Evolutionary conservation across 192 early-diverging fungal genomes (phyloP), one percentile per base, ranked within the genome.

Genomic region (Spizellomyces sp.): DNA sequence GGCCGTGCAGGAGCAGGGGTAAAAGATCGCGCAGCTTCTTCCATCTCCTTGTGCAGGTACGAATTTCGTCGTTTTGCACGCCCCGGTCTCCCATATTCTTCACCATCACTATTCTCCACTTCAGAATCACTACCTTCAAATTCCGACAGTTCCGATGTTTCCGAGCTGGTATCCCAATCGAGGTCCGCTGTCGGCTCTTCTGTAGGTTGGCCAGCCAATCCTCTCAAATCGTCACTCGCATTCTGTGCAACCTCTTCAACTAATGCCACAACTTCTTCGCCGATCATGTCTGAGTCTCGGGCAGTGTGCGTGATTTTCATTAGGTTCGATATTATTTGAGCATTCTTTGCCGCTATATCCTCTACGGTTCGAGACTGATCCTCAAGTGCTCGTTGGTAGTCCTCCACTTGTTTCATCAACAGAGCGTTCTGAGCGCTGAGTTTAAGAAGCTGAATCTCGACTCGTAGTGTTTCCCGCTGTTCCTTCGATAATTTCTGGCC

Each of bases 111-210:
- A 36, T 36, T 27, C 58, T 70, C 69, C 46, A 17, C 52, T 44
- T 22, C 60, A 48, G 54, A 56, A 6, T 70, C 69, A 9, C 42
- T 46, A 19, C 62, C 44, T 8, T 46, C 48, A 22, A 62, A 4
- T 5, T 58, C 67, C 8, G 17, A 21, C 45, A 45, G 8, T 19
- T 69, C 67, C 44, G 58, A 62, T 8, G 69, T 48, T 50, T 70
- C 69, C 6, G 69, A 62, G 48, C 69, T 27, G 44, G 69, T 62
- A 44, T 70, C 69, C 69, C 69, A 70, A 9, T 64, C 42, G 12
- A 72, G 9, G 19, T 72, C 61, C 1, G 63, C 70, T 14, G 12
- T 45, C 48, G 6, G 48, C 7, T 41, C 14, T 19, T 62, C 48
- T 15, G 43, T 12, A 22, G 2, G 4, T 5, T n/a, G 6, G 10